Percentiles rank a stretch among this genome's conserved stretches.
Evolutionary conservation across 1,284 basidiomycete genomes (phyloP).

Genomic region (Naganishia liquefaciens): DNA sequence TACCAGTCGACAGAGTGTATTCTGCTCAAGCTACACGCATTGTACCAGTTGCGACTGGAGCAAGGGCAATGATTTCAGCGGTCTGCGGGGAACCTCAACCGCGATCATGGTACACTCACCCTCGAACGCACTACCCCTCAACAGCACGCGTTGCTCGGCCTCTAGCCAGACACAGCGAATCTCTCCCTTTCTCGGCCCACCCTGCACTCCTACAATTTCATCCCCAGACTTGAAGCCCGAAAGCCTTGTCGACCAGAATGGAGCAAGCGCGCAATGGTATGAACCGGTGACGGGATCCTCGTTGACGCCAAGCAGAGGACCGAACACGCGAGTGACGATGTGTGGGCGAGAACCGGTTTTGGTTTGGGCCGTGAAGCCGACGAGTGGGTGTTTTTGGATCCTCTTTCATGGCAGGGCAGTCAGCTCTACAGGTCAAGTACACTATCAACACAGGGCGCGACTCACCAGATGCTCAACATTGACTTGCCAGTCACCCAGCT

Average conservation of each 20-base stretch:
- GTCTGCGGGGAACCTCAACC: neutral
- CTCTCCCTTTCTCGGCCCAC: constrained; percentile 60
- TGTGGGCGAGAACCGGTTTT: constrained; percentile 2
- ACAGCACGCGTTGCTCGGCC: constrained; percentile 46
- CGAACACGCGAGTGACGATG: constrained; percentile 33
- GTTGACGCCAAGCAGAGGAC: constrained; percentile 43
- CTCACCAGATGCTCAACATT: constrained; percentile 25
- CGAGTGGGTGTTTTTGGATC: constrained; percentile 8
- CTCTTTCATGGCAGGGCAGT: neutral
- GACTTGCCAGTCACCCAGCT: constrained; percentile 27
- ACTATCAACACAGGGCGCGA: neutral
- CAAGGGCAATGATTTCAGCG: neutral
- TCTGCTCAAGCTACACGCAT: constrained; percentile 12
- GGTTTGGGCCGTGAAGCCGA: constrained; percentile 5
- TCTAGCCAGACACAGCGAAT: constrained; percentile 55
- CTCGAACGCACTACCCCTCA: constrained; percentile 53
- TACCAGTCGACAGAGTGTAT: too few relatives aligned
- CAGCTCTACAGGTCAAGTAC: neutral
- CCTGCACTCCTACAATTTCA: constrained; percentile 58
- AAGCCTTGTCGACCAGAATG: constrained; percentile 59
- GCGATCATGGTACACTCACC: constrained; percentile 10
- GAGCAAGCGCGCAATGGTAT: constrained; percentile 60
- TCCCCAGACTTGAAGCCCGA: constrained; percentile 32
- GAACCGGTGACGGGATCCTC: constrained; percentile 66
- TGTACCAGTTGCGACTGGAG: constrained; percentile 10